phyloP scores from a whole-genome alignment of 495 filamentous ascomycete genomes.

The Trichoderma gamsii region DNA sequence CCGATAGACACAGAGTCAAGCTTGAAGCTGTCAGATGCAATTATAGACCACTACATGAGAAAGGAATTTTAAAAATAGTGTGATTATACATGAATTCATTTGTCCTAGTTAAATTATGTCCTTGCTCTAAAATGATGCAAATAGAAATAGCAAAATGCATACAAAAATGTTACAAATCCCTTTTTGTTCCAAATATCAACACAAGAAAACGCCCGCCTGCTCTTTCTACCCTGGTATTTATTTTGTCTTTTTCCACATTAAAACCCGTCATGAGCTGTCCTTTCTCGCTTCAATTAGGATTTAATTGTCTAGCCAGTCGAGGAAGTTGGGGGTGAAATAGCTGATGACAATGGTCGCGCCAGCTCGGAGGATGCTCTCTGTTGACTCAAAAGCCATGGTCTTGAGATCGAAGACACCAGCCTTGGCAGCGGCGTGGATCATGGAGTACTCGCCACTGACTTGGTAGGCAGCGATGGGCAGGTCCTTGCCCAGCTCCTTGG shows the following conservation, averaged over 20 bases:
- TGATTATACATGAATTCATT: too few relatives aligned
- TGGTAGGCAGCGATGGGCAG: constrained; percentile 93
- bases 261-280: neutral
- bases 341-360: constrained; percentile 86
- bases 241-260: constrained; percentile 16
- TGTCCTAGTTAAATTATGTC: neutral
- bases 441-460: constrained; percentile 93
- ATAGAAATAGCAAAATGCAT: neutral
- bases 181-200: neutral
- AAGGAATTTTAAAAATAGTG: too few relatives aligned
- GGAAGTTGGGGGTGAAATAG: constrained; percentile 90
- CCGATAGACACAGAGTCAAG: too few relatives aligned
- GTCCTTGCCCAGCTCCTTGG: constrained; percentile 84
- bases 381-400: constrained; percentile 89
- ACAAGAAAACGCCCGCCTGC: constrained; percentile 7
- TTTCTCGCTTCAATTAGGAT: constrained; percentile 25
- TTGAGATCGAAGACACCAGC: constrained; percentile 97
- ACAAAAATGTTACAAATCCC: neutral
- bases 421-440: constrained; percentile 94
- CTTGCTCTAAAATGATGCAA: neutral
- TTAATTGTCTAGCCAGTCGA: constrained; percentile 64
- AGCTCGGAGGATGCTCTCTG: constrained; percentile 85
- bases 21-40: too few relatives aligned
- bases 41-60: too few relatives aligned
- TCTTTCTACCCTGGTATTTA: constrained; percentile 21